phyloP scores from a whole-genome alignment of 768 basidiomycete genomes.

The Candolleomyces aberdarensis region DNA sequence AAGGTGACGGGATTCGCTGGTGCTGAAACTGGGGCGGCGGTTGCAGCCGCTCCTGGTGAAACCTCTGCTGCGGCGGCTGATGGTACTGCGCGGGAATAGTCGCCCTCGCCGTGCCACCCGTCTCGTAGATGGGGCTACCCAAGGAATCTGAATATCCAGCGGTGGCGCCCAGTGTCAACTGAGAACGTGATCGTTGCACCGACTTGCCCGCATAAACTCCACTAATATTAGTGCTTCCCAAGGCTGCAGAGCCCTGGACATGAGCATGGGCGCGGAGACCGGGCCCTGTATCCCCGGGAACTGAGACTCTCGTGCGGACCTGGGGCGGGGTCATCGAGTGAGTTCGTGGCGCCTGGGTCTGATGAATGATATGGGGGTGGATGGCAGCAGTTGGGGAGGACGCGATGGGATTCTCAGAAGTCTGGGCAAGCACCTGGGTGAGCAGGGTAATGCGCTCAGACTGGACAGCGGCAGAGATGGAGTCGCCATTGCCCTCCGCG shows the following conservation, averaged over 20 bases:
- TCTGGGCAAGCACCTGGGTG: conserved; percentile 67
- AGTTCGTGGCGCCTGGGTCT: conserved; percentile 24
- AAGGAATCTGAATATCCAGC: conserved; percentile 16
- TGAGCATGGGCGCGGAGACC: background rate
- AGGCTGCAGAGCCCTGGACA: background rate
- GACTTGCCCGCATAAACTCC: background rate
- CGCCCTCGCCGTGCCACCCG: conserved; percentile 18
- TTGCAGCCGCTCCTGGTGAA: conserved; percentile 8
- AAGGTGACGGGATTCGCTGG: background rate
- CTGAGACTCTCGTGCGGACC: conserved; percentile 18
- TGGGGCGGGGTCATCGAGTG: conserved; percentile 48
- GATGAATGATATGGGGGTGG: conserved; percentile 6
- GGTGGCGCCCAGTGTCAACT: conserved; percentile 8
- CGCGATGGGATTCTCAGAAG: conserved; percentile 21
- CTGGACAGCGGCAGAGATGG: conserved; percentile 81
- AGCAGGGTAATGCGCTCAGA: conserved; percentile 80
- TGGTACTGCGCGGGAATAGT: background rate
- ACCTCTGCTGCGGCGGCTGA: conserved; percentile 15
- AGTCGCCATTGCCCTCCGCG: conserved; percentile 86
- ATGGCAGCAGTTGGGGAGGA: conserved; percentile 14
- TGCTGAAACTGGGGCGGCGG: conserved; percentile 11
- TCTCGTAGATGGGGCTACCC: conserved; percentile 67
- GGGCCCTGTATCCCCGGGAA: conserved; percentile 1
- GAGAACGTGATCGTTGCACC: background rate
- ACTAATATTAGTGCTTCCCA: background rate